Percentiles rank a stretch among this genome's conserved stretches.
phyloP scores from a whole-genome alignment of 2,329 filamentous ascomycete species.

The Alternaria sp. region DNA sequence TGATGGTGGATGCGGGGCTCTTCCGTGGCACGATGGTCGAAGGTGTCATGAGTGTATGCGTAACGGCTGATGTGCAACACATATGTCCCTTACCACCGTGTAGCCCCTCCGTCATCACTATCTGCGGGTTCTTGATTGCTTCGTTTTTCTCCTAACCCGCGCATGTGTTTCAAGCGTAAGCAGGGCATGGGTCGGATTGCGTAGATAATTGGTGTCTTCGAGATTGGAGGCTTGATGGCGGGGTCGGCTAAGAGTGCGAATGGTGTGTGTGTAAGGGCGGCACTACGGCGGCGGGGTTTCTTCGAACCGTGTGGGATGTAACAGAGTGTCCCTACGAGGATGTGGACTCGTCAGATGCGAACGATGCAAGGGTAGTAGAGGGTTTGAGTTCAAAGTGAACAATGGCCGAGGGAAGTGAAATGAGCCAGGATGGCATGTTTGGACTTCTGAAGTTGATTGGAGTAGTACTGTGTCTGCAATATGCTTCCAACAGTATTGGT shows the following conservation, averaged over 20 bases:
- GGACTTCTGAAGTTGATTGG: neutral
- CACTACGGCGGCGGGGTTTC: constrained; percentile 19
- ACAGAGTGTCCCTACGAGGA: constrained; percentile 5
- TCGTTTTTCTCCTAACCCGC: constrained; percentile 19
- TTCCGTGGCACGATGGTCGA: constrained; percentile 3
- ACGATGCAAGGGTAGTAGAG: neutral
- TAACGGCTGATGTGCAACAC: constrained; percentile 11
- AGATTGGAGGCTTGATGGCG: constrained; percentile 25
- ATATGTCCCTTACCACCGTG: constrained; percentile 9
- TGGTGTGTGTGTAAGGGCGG: constrained; percentile 17
- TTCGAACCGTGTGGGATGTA: constrained; percentile 6
- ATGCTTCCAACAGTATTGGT: neutral
- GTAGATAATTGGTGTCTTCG: constrained; percentile 29
- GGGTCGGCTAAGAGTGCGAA: constrained; percentile 21
- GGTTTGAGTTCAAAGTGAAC: neutral
- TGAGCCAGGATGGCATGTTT: neutral
- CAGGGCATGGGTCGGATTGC: constrained; percentile 17
- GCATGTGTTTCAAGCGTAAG: constrained; percentile 33
- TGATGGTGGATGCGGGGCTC: neutral
- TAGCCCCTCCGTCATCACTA: constrained; percentile 10
- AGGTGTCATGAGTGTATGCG: constrained; percentile 13
- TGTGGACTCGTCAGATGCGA: neutral
- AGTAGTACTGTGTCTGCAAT: neutral
- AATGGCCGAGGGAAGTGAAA: neutral
- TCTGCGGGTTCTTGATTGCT: neutral